Percentiles rank a stretch among this genome's conserved stretches.
Conservation (phyloP, 495 filamentous ascomycete species). For the Chaetomium fimeti region DNA sequence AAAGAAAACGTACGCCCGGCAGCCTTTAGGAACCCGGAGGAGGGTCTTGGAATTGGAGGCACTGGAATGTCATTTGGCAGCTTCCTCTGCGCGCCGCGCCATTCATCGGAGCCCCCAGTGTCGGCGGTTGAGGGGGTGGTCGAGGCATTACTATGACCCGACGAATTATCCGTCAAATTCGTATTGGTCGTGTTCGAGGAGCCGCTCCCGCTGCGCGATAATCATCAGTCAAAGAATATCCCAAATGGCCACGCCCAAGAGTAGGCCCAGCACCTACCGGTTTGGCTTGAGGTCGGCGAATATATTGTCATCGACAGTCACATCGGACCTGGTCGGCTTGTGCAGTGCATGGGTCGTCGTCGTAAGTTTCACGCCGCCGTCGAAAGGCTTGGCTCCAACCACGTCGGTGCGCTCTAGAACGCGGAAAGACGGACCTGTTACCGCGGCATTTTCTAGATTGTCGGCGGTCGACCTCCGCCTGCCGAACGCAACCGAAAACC, state of each 20-base stretch:
- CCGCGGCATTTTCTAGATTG: constrained; percentile 46
- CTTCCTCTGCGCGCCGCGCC: constrained; percentile 49
- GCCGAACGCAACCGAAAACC: constrained; percentile 50
- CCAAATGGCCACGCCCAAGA: background rate
- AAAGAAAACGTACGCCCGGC: constrained; percentile 76
- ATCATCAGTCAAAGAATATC: constrained; percentile 27
- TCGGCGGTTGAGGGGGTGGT: constrained; percentile 73
- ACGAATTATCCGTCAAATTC: constrained; percentile 63
- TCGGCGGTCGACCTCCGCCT: constrained; percentile 54
- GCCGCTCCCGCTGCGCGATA: constrained; percentile 56
- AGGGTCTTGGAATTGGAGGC: constrained; percentile 56
- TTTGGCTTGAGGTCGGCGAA: constrained; percentile 55
- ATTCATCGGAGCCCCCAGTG: constrained; percentile 55
- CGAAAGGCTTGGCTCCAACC: constrained; percentile 42
- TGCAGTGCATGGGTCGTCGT: constrained; percentile 32
- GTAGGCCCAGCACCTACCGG: constrained; percentile 42
- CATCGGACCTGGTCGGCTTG: constrained; percentile 34
- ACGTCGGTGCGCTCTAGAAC: constrained; percentile 49
- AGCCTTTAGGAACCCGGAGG: constrained; percentile 56
- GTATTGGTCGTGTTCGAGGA: constrained; percentile 64
- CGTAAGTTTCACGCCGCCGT: constrained; percentile 40
- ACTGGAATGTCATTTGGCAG: constrained; percentile 55
- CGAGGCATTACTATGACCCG: constrained; percentile 69
- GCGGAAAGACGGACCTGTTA: constrained; percentile 48
- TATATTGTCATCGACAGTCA: constrained; percentile 54